phyloP scores from a whole-genome alignment of 345 rosid species.

The Alliaria petiolata region DNA sequence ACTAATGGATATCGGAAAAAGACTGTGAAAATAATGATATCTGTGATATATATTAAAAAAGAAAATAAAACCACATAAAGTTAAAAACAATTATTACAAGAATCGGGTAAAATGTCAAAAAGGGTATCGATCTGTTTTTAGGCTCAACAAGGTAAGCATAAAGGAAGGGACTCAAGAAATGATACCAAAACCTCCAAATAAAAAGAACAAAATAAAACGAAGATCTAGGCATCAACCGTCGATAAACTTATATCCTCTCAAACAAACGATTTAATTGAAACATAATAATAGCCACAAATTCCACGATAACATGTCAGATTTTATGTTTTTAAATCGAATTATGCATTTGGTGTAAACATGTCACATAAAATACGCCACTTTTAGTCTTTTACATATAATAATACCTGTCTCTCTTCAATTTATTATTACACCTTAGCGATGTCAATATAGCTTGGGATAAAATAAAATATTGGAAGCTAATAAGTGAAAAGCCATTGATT shows the following conservation, averaged over 20 bases:
- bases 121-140: constrained; percentile 27
- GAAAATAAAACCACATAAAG: constrained; percentile 8
- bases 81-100: constrained; percentile 1
- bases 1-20: background rate
- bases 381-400: no score
- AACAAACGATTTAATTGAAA: background rate
- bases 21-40: constrained; percentile 12
- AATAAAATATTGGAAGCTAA: background rate
- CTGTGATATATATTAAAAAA: background rate
- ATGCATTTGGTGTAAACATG: background rate
- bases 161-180: constrained; percentile 17
- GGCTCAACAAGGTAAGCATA: constrained; percentile 27
- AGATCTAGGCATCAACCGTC: background rate
- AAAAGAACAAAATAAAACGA: background rate
- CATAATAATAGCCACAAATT: background rate
- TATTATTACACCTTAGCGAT: background rate
- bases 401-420: background rate
- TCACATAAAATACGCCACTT: background rate
- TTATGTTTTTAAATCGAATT: no score
- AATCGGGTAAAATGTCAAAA: constrained; percentile 18
- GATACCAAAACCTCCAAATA: constrained; percentile 22
- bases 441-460: background rate
- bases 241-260: background rate
- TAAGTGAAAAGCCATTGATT: background rate
- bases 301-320: background rate